These are phyloP conservation scores for Rubus idaeus DNA, from an alignment of 306 rosid genomes.

Conservation along the genomic window DNA sequence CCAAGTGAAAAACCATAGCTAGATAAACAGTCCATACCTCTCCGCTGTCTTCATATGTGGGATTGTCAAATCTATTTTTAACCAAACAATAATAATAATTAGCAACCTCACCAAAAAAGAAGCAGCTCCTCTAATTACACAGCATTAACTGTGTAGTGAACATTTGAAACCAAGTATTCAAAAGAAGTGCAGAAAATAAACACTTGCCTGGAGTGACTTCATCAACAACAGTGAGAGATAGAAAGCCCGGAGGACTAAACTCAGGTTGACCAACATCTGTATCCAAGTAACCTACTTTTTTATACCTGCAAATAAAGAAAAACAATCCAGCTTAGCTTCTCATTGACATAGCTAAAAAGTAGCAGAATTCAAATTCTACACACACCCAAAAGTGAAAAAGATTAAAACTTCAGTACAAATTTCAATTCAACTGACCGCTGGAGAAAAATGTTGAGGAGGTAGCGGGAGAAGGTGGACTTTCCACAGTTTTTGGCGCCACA, in stretches of 20 bases:
- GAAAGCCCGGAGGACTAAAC: constrained; percentile 85
- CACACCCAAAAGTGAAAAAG: constrained; percentile 1
- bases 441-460: constrained; percentile 73
- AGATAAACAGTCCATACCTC: constrained; percentile 54
- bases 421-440: constrained; percentile 31
- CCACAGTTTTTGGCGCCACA: constrained; percentile 91
- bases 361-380: not conserved
- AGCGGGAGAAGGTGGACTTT: constrained; percentile 83
- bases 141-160: not conserved
- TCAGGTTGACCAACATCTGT: constrained; percentile 96
- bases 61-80: constrained; percentile 63
- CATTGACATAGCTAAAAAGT: not conserved
- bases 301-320: constrained; percentile 36
- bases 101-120: constrained; percentile 3
- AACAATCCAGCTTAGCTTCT: not conserved
- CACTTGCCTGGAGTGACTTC: constrained; percentile 55
- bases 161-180: not conserved
- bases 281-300: constrained; percentile 72
- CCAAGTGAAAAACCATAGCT: constrained; percentile 1
- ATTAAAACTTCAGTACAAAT: not conserved
- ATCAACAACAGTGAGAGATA: constrained; percentile 65
- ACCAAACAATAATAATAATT: constrained; percentile 14
- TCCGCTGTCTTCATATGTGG: constrained; percentile 84
- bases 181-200: constrained; percentile 14
- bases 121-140: constrained; percentile 3